Evolutionary conservation across 306 rosid species (phyloP).

Genomic region (Potentilla sterilis): DNA sequence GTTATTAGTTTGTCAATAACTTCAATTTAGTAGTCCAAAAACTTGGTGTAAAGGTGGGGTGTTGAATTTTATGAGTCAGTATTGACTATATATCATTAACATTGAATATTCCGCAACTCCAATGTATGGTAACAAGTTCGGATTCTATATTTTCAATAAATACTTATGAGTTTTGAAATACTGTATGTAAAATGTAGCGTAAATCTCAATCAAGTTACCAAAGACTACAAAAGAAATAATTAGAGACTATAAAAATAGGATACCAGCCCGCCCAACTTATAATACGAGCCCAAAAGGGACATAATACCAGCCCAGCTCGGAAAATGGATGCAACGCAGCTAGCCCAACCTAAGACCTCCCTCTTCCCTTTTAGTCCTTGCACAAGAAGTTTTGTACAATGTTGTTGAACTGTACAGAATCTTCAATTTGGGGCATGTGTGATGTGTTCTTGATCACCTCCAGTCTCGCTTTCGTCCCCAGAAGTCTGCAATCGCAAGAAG

Average conservation of each 20-base stretch:
- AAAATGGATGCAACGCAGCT: neutral
- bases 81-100: too few species aligned
- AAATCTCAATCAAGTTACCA: neutral
- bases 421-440: constrained; percentile 80
- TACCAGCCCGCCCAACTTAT: constrained; percentile 7
- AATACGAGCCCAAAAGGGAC: neutral
- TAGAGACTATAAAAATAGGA: neutral
- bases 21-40: neutral
- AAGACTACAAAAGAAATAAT: neutral
- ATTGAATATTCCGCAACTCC: neutral
- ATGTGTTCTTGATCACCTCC: constrained; percentile 67
- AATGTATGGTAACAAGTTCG: neutral
- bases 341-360: neutral
- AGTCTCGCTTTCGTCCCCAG: constrained; percentile 53
- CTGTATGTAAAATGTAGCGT: too few species aligned
- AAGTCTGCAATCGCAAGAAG: constrained; percentile 43
- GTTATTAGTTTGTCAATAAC: neutral
- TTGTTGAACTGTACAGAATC: constrained; percentile 57
- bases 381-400: constrained; percentile 51
- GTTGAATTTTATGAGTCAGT: neutral
- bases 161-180: neutral
- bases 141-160: neutral
- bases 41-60: neutral
- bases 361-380: neutral
- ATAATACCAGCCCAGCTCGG: neutral